Percentiles rank a stretch among this genome's conserved stretches.
phyloP scores from a whole-genome alignment of 2,329 filamentous ascomycete genomes.

The Ascochyta lentis region DNA sequence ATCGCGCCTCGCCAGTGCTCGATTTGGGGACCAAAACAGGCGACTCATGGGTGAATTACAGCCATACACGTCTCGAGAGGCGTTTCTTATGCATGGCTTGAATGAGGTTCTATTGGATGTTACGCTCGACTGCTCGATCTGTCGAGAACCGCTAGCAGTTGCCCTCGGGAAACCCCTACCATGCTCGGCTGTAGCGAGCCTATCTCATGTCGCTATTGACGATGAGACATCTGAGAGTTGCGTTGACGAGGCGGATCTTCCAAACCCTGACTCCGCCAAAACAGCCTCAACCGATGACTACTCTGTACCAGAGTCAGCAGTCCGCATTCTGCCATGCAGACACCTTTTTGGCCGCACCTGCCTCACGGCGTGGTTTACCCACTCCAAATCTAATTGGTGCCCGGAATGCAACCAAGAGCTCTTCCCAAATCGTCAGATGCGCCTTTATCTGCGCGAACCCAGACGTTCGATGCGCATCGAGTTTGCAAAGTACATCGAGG shows the following conservation, averaged over 20 bases:
- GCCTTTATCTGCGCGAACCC: neutral
- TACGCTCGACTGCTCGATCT: neutral
- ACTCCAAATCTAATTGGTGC: neutral
- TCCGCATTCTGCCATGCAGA: neutral
- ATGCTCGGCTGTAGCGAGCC: neutral
- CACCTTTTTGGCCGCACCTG: conserved; percentile 3
- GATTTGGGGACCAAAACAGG: neutral
- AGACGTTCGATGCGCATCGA: neutral
- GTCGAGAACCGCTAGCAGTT: neutral
- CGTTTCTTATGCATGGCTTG: neutral
- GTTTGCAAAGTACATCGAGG: conserved; percentile 1
- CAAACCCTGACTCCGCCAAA: neutral
- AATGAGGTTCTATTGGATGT: neutral
- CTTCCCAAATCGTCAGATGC: neutral
- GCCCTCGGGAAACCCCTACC: neutral
- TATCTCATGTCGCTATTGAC: neutral
- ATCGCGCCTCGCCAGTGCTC: no score
- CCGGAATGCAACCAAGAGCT: conserved; percentile 3
- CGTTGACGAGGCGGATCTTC: no score
- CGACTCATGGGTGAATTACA: neutral
- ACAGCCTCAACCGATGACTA: neutral
- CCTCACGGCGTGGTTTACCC: neutral
- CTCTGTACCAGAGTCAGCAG: neutral
- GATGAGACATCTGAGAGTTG: neutral
- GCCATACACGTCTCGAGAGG: neutral